Percentiles rank a stretch among this genome's conserved stretches.
Evolutionary conservation across 2,329 filamentous ascomycete genomes (phyloP).

Genomic region (Diaporthe helianthi): DNA sequence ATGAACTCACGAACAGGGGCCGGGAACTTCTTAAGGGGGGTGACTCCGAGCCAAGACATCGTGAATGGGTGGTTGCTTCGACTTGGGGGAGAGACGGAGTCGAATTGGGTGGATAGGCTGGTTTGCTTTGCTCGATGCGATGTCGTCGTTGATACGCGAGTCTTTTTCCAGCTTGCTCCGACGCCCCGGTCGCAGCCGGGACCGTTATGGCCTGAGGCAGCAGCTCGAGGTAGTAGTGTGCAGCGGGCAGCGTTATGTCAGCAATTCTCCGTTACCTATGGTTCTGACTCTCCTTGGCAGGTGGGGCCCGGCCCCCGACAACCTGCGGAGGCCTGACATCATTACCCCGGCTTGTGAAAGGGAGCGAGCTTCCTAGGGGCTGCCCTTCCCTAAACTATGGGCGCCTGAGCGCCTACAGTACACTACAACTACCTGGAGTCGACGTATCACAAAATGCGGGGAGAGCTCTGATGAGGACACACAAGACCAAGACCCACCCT

Average conservation of each 20-base stretch:
- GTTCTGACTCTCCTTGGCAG: neutral
- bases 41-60: conserved; percentile 76
- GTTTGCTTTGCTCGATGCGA: conserved; percentile 38
- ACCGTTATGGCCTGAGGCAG: conserved; percentile 33
- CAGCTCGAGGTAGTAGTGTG: neutral
- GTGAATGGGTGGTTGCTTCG: conserved; percentile 54
- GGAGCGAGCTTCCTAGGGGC: neutral
- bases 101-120: conserved; percentile 42
- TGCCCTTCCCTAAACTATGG: neutral
- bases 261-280: neutral
- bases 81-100: conserved; percentile 46
- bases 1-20: conserved; percentile 76
- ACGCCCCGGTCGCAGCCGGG: conserved; percentile 26
- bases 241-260: conserved; percentile 29
- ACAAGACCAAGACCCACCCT: conserved; percentile 11
- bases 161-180: conserved; percentile 41
- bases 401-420: neutral
- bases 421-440: no score
- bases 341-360: conserved; percentile 34
- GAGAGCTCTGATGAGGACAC: conserved; percentile 23
- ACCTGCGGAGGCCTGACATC: conserved; percentile 26
- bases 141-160: conserved; percentile 37
- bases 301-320: neutral
- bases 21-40: conserved; percentile 79
- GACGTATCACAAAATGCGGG: conserved; percentile 31